Evolutionary conservation across 306 rosid genomes (phyloP).

Genomic region (Begonia peltatifolia): DNA sequence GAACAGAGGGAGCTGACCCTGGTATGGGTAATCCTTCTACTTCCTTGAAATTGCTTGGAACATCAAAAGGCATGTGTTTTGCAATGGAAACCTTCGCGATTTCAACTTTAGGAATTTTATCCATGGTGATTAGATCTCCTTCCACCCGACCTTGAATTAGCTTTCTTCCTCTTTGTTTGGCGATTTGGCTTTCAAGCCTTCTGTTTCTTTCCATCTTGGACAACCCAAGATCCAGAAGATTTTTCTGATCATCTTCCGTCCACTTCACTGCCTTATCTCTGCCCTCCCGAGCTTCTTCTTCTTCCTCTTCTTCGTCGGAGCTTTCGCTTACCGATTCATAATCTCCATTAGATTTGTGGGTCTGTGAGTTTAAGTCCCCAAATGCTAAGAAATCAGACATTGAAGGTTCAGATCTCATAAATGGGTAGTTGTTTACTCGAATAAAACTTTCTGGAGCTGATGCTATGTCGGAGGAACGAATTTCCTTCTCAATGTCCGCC

Average conservation of each 20-base stretch:
- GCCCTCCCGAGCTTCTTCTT: background rate
- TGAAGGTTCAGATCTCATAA: background rate
- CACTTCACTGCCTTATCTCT: background rate
- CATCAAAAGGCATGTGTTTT: slow-evolving; percentile 12
- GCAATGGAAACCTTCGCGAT: slow-evolving; percentile 28
- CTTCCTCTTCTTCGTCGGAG: background rate
- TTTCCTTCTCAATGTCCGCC: background rate
- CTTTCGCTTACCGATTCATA: no score
- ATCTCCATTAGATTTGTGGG: background rate
- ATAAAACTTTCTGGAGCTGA: slow-evolving; percentile 1
- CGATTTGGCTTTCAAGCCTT: background rate
- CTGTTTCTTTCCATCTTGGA: background rate
- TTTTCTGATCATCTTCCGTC: slow-evolving; percentile 3
- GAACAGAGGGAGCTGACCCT: slow-evolving; percentile 63
- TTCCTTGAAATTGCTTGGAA: slow-evolving; percentile 14
- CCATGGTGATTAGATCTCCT: slow-evolving; percentile 15
- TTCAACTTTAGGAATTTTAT: slow-evolving; percentile 13
- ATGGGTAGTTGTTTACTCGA: background rate
- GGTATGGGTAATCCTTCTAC: slow-evolving; percentile 36
- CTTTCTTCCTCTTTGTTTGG: slow-evolving; percentile 8
- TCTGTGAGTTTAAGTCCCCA: background rate
- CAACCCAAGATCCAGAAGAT: slow-evolving; percentile 1
- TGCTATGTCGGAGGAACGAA: slow-evolving; percentile 12
- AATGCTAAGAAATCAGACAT: slow-evolving; percentile 1
- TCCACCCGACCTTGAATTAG: slow-evolving; percentile 21